Base-by-base conservation (phyloP, 2,329 filamentous ascomycete species). In the Emergomyces pasteurianus region DNA sequence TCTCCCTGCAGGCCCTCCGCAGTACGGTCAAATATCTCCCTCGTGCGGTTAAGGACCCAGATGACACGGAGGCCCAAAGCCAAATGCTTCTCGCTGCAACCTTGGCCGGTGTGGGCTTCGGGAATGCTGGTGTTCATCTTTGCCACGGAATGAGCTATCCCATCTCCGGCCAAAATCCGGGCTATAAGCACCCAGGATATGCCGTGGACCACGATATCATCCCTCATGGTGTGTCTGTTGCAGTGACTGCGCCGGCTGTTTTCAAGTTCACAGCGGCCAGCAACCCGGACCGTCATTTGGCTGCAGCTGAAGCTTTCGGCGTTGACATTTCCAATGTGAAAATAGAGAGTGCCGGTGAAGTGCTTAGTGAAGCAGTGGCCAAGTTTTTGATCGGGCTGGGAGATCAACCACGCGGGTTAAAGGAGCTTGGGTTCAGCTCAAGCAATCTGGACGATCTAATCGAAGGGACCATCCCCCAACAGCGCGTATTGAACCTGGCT, bases 61-160 rank as follows among this genome's bases (percentile, higher is more conserved):
- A 96, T 40, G 94, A 99, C 73, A 81, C 84, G 63, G 94, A 97
- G 74, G 95, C 95, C 0, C 94, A 99, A 75, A 88, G 84, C 38
- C 86, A 97, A 74, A 99, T 99, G 95, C 81, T 99, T 36, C 83
- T 99, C 23, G 94, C 94, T 2, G 89, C 94, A 0, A 99, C 94
- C 0, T 79, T 99, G 1, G 94, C 95, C 0, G 94, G 94, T 53
- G 91, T 99, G 2, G 94, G 94, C 0, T 99, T 99, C 73, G 94
- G 95, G 23, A 99, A 99, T 69, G 95, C 95, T 1, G 94, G 95
- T 57, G 94, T 99, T 2, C 94, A 99, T 77, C 80, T 90, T 10
- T 90, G 87, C 73, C 87, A 90, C 71, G 87, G 92, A 72, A 97
- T 99, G 92, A 95, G 89, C 28, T 99, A 99, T 71, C 94, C 94